Base-by-base conservation (phyloP, 805 yeast species). In the Spathaspora hagerdaliae region DNA sequence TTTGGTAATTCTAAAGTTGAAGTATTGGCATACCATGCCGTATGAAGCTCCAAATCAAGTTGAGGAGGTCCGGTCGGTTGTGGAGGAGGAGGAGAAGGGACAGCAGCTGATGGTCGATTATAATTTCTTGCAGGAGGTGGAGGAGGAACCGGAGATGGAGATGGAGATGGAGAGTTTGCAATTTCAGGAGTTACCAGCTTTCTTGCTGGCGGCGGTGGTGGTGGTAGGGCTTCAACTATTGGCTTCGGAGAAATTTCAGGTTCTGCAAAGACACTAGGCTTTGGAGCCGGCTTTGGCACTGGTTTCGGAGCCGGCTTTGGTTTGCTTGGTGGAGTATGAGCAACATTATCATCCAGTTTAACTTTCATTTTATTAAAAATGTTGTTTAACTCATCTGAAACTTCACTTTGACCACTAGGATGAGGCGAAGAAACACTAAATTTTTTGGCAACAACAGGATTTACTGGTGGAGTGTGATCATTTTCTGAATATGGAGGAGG, bases 1-100 rank as follows among this genome's bases (percentile, higher is more conserved):
- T 48, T 41, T 1, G 83, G 83, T n/a, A 75, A 50, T 1, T 46
- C 42, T 3, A 44, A 51, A 1, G 57, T 43, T 5, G 58, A 49
- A 7, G 58, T 53, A 11, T 62, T 55, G 1, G 73, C 64, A 57
- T 67, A 79, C 83, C 83, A 79, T 1, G 75, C 74, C 0, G 72
- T 54, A 0, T 56, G 43, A 3, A 78, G 57, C 39, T 78, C 75
- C 31, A 78, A 51, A 50, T 79, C 71, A 2, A 76, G 38, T 0
- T 57, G 55, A 0, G 79, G 77, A 1, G 64, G 67, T 0, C 42
- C 55, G 1, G 49, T 14, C 4, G 44, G 47, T 1, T 55, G 56
- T 11, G 32, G 32, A 12, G 45, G 41, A 15, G 54, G 38, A 13
- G 37, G 33, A 29, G 32, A 29, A 19, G 55, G 51, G 15, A 44